These are phyloP conservation scores for Senna tora DNA, from an alignment of 306 rosid species.

Conservation along the genomic window DNA sequence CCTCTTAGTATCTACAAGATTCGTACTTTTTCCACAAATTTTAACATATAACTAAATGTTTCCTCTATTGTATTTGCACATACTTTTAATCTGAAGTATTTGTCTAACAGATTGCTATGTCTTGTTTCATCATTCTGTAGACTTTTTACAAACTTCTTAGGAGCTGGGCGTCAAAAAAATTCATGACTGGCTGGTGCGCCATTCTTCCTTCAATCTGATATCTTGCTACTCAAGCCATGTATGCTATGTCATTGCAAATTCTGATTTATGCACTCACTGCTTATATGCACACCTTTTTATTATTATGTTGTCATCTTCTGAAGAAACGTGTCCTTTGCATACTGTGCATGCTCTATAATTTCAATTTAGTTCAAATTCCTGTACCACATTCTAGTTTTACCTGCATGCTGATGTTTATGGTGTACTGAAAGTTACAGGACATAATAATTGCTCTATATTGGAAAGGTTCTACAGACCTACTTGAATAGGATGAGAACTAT, in stretches of 20 bases:
- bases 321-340: not conserved
- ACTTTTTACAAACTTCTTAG: slow-evolving; percentile 76
- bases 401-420: not conserved
- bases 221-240: slow-evolving; percentile 21
- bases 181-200: slow-evolving; percentile 87
- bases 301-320: not conserved
- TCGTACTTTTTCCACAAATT: not conserved
- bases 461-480: not conserved
- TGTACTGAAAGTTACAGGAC: slow-evolving; percentile 16
- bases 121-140: slow-evolving; percentile 50
- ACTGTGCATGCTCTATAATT: not conserved
- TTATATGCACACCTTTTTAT: not conserved
- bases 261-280: slow-evolving; percentile 7
- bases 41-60: slow-evolving; percentile 1
- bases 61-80: slow-evolving; percentile 1
- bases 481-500: not conserved
- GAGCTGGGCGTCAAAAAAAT: slow-evolving; percentile 92
- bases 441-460: slow-evolving; percentile 1
- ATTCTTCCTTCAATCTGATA: slow-evolving; percentile 34
- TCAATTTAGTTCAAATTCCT: not conserved
- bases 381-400: not conserved
- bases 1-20: not conserved
- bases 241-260: slow-evolving; percentile 7
- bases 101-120: slow-evolving; percentile 35
- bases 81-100: not conserved